phyloP scores from a whole-genome alignment of 2,329 filamentous ascomycete species.

The Botrytis cinerea region DNA sequence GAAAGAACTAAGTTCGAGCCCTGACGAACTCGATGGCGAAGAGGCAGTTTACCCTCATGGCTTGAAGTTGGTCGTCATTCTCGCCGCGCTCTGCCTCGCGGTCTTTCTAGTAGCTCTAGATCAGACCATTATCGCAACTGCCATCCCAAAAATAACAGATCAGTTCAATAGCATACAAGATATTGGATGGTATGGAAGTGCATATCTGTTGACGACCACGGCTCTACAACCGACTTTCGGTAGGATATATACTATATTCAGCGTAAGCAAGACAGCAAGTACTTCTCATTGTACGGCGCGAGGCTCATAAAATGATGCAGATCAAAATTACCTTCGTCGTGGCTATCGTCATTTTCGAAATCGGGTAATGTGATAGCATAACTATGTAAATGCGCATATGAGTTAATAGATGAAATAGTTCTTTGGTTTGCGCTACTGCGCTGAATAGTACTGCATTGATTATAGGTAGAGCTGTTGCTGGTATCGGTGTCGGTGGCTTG shows the following conservation, averaged over 20 bases:
- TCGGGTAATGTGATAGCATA: slow-evolving; percentile 28
- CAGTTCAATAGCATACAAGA: slow-evolving; percentile 46
- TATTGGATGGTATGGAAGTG: slow-evolving; percentile 50
- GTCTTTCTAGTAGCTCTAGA: slow-evolving; percentile 40
- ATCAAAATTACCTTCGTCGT: slow-evolving; percentile 41
- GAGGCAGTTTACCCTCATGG: slow-evolving; percentile 28
- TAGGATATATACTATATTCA: slow-evolving; percentile 41
- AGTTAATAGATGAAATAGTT: slow-evolving; percentile 25
- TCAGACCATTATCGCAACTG: slow-evolving; percentile 44
- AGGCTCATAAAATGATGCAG: slow-evolving; percentile 13
- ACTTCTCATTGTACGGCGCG: neutral
- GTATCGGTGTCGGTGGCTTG: slow-evolving; percentile 42
- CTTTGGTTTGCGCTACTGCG: slow-evolving; percentile 38
- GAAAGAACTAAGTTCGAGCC: neutral
- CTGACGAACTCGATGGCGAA: slow-evolving; percentile 15
- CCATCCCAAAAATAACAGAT: slow-evolving; percentile 45
- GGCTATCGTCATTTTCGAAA: slow-evolving; percentile 40
- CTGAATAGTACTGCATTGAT: slow-evolving; percentile 41
- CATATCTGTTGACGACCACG: slow-evolving; percentile 44
- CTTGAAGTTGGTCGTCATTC: slow-evolving; percentile 35
- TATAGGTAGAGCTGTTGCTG: slow-evolving; percentile 40
- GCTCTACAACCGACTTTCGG: slow-evolving; percentile 41
- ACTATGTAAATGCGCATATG: neutral
- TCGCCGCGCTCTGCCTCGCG: slow-evolving; percentile 37
- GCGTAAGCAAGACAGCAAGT: neutral